Conservation (phyloP, 192 early-diverging fungal species). For the Podila clonocystis region DNA sequence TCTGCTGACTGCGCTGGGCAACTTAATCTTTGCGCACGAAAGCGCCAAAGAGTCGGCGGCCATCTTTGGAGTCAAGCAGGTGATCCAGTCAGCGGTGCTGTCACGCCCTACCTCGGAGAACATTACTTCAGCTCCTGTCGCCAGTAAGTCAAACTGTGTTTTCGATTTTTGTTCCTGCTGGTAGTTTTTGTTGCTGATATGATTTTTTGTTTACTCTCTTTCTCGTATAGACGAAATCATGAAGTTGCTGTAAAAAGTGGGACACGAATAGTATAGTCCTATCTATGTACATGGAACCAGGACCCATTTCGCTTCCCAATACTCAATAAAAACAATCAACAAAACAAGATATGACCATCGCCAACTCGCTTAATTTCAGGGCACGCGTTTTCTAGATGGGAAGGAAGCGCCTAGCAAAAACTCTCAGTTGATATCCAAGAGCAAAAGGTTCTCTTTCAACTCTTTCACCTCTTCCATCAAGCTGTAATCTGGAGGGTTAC, state of each 20-base stretch:
- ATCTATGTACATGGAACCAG: too few species aligned
- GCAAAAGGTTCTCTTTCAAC: too few species aligned
- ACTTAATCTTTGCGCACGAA: conserved; percentile 61
- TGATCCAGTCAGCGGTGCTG: conserved; percentile 26
- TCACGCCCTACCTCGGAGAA: conserved; percentile 40
- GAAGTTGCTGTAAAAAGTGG: conserved; percentile 15
- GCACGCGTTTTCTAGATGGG: too few species aligned
- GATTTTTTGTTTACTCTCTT: neutral
- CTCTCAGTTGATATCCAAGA: too few species aligned
- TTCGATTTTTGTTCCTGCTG: neutral
- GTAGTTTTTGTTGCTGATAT: neutral
- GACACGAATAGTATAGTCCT: too few species aligned
- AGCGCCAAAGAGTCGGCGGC: conserved; percentile 44
- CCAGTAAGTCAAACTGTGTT: conserved; percentile 26
- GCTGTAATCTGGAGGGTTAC: too few species aligned
- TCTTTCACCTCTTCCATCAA: too few species aligned
- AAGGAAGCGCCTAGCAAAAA: too few species aligned
- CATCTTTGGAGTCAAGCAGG: conserved; percentile 32
- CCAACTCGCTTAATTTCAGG: too few species aligned
- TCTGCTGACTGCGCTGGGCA: conserved; percentile 69
- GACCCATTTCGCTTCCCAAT: too few species aligned
- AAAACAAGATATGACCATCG: too few species aligned
- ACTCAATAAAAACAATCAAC: too few species aligned
- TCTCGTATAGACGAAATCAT: conserved; percentile 25
- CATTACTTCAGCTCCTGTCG: conserved; percentile 20